Percentiles rank a stretch among this genome's conserved stretches.
Conservation (phyloP, 2,329 filamentous ascomycete genomes). For the Fulvia fulva region DNA sequence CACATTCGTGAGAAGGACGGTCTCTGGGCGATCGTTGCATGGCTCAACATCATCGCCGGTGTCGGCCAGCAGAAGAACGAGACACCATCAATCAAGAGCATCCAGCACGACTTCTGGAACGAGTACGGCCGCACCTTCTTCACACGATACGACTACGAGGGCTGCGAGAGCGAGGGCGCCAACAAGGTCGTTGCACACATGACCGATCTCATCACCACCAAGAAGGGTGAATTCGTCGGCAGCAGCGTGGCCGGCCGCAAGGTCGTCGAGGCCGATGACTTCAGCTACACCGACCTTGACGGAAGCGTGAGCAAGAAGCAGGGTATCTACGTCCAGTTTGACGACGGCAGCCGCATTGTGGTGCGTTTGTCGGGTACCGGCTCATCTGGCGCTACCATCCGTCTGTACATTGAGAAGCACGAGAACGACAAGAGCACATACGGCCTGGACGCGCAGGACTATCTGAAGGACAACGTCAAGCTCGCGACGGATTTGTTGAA, state of each 20-base stretch:
- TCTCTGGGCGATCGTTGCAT: slow-evolving; percentile 93
- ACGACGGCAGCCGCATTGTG: slow-evolving; percentile 90
- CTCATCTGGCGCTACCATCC: slow-evolving; percentile 91
- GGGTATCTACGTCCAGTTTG: slow-evolving; percentile 90
- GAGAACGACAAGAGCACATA: slow-evolving; percentile 76
- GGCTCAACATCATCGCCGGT: slow-evolving; percentile 97
- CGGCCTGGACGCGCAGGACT: slow-evolving; percentile 81
- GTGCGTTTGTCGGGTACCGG: slow-evolving; percentile 93
- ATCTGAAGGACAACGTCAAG: slow-evolving; percentile 83
- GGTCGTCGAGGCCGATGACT: slow-evolving; percentile 87
- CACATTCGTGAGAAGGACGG: slow-evolving; percentile 99
- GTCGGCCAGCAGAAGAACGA: slow-evolving; percentile 77
- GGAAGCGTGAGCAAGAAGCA: slow-evolving; percentile 94
- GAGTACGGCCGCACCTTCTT: slow-evolving; percentile 97
- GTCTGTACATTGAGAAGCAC: slow-evolving; percentile 96
- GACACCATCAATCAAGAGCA: slow-evolving; percentile 88
- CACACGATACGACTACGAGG: slow-evolving; percentile 97
- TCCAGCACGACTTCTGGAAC: slow-evolving; percentile 96
- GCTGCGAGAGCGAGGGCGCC: slow-evolving; percentile 85
- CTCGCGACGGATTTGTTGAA: slow-evolving; percentile 81
- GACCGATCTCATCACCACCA: slow-evolving; percentile 67
- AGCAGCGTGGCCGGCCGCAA: slow-evolving; percentile 78
- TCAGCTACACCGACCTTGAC: slow-evolving; percentile 98
- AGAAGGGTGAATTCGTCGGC: slow-evolving; percentile 71
- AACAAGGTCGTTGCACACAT: slow-evolving; percentile 84